Base-by-base conservation (phyloP, 805 yeast species). In the Torulaspora delbrueckii region DNA sequence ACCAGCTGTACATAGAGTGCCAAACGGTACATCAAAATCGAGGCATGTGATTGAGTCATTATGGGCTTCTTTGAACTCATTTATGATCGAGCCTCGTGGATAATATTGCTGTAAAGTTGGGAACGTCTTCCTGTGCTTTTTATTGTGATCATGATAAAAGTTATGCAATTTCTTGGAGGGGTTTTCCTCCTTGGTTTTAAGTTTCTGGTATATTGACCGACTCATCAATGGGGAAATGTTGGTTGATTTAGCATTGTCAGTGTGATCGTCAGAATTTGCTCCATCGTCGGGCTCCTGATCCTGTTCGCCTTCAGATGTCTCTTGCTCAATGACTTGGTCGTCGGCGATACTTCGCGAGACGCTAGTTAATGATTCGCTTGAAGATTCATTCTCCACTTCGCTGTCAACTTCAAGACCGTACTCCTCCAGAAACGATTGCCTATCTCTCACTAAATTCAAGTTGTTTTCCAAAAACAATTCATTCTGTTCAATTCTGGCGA, bases 21-120 rank as follows among this genome's bases (percentile, higher is more conserved):
- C 90, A 63, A 81, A 84, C 10, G 91, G 91, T 19, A 75, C 69
- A 58, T 84, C 88, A 59, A 84, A 84, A 52, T 81, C 89, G 47
- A 84, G 59, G 27, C 79, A 72, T 1, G 78, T 73, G 18, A 85
- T 69, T 2, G 76, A 52, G 36, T 73, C 78, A 3, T 70, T 70
- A 56, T 82, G 86, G 1, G 81, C 80, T 12, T 51, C 43, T 12
- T 69, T 59, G 36, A 82, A 66, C 12, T 71, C 61, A 30, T 70
- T 62, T 24, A 84, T 81, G 33, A 67, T 62, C 35, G 78, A 72
- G 2, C 88, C 87, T 1, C 83, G 72, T 25, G 72, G 71, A 55
- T 80, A 83, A 54, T 72, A 82, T 46, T 79, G 82, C 57, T 82
- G 88, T 47, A 82, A 59, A 0, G 85, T 78, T 6, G 88, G 83